Evolutionary conservation across 208 protist species (phyloP).

Genomic region (Acanthamoeba royreba): DNA sequence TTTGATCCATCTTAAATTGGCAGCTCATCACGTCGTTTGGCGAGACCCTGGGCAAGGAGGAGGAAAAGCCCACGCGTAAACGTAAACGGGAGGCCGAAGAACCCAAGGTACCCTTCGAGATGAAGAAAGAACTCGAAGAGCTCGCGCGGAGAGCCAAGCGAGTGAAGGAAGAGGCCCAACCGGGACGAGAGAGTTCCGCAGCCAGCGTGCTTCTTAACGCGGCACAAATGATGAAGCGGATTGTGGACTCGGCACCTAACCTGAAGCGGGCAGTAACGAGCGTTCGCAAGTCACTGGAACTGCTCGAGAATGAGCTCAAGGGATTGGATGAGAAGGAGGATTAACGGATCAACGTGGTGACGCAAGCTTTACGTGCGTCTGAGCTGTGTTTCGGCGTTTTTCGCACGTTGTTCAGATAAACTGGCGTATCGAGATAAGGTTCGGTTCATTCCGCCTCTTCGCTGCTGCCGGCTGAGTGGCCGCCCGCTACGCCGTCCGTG

Average conservation of each 20-base stretch:
- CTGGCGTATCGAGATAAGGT: too few species aligned
- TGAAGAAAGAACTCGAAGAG: conserved; percentile 18
- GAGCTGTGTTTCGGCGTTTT: too few species aligned
- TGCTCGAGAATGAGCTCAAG: neutral
- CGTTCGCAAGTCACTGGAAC: neutral
- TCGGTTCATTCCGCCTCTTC: too few species aligned
- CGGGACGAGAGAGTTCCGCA: neutral
- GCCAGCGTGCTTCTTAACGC: neutral
- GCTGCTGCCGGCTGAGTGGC: too few species aligned
- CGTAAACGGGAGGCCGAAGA: neutral
- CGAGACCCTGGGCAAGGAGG: neutral
- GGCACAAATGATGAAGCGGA: conserved; percentile 4
- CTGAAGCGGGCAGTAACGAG: neutral
- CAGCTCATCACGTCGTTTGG: neutral
- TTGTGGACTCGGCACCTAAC: neutral
- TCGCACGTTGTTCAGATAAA: too few species aligned
- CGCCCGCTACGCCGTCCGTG: too few species aligned
- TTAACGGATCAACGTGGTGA: neutral
- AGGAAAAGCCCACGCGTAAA: neutral
- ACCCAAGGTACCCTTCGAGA: conserved; percentile 12
- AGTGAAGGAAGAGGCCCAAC: neutral
- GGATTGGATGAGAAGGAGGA: neutral
- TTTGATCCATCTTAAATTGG: neutral
- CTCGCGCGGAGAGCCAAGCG: neutral
- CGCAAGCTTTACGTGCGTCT: too few species aligned